Conservation (phyloP, 1,284 basidiomycete species). For the Cryptococcus wingfieldii region DNA sequence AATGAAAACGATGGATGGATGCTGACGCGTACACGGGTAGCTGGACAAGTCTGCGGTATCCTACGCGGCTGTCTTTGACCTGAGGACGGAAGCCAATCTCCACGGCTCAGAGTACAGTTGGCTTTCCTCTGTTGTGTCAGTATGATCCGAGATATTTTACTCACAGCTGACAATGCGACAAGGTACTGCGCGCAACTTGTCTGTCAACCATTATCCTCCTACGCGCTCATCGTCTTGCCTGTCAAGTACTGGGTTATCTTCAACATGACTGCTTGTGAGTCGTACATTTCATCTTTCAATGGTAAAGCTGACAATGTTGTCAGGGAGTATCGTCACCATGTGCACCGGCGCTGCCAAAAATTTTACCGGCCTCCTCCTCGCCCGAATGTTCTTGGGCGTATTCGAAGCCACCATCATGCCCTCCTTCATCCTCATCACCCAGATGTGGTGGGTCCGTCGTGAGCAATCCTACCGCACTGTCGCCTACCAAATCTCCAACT, state of each 20-base stretch:
- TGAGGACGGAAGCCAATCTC: slow-evolving; percentile 20
- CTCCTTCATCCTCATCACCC: slow-evolving; percentile 33
- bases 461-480: slow-evolving; percentile 44
- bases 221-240: slow-evolving; percentile 39
- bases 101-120: slow-evolving; percentile 33
- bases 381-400: slow-evolving; percentile 36
- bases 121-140: slow-evolving; percentile 29
- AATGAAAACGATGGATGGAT: background rate
- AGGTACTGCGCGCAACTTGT: slow-evolving; percentile 38
- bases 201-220: slow-evolving; percentile 39
- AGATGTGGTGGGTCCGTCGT: slow-evolving; percentile 42
- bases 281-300: background rate
- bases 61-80: slow-evolving; percentile 43
- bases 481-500: slow-evolving; percentile 40
- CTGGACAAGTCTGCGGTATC: slow-evolving; percentile 45
- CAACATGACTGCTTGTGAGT: slow-evolving; percentile 32
- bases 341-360: slow-evolving; percentile 32
- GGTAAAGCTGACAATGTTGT: background rate
- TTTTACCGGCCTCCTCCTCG: slow-evolving; percentile 36
- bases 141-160: background rate
- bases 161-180: background rate
- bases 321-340: slow-evolving; percentile 36
- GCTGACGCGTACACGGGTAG: slow-evolving; percentile 17
- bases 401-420: slow-evolving; percentile 42
- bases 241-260: slow-evolving; percentile 43